These are phyloP conservation scores for Colletotrichum sojae DNA, from an alignment of 2,329 filamentous ascomycete species.

Conservation along the genomic window DNA sequence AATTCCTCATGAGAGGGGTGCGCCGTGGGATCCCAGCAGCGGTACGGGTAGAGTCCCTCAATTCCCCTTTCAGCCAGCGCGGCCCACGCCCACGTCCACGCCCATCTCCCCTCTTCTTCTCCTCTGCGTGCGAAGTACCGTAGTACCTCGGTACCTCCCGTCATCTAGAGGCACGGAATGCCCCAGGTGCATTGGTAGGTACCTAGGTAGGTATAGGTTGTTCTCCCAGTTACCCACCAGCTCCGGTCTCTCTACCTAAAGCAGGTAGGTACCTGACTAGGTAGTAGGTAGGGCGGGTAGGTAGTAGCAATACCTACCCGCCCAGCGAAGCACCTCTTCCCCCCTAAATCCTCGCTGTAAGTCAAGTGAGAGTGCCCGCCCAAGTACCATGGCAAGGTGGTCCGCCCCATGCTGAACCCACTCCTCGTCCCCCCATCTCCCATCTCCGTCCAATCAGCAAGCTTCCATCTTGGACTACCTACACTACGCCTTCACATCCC, in stretches of 20 bases:
- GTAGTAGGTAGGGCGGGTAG: too few relatives aligned
- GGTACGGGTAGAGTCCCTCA: conserved; percentile 2
- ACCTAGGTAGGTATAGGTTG: too few relatives aligned
- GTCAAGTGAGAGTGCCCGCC: conserved; percentile 11
- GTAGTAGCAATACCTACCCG: conserved; percentile 2
- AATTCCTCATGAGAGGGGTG: neutral
- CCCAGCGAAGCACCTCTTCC: neutral
- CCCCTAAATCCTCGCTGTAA: conserved; percentile 7
- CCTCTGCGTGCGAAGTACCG: neutral
- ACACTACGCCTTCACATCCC: conserved; percentile 11
- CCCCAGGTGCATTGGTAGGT: too few relatives aligned
- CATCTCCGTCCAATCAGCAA: conserved; percentile 33
- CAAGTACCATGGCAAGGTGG: conserved; percentile 8
- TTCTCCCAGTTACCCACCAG: too few relatives aligned
- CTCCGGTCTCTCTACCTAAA: too few relatives aligned
- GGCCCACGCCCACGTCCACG: neutral
- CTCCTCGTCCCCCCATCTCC: conserved; percentile 3
- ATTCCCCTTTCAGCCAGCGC: conserved; percentile 17
- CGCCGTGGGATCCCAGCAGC: conserved; percentile 18
- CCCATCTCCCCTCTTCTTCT: neutral
- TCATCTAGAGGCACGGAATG: too few relatives aligned
- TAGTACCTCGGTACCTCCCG: too few relatives aligned
- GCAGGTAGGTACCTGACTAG: too few relatives aligned
- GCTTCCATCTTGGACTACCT: conserved; percentile 30
- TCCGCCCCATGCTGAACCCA: conserved; percentile 21